Evolutionary conservation across 306 rosid genomes (phyloP).

Genomic region (Mucuna pruriens): DNA sequence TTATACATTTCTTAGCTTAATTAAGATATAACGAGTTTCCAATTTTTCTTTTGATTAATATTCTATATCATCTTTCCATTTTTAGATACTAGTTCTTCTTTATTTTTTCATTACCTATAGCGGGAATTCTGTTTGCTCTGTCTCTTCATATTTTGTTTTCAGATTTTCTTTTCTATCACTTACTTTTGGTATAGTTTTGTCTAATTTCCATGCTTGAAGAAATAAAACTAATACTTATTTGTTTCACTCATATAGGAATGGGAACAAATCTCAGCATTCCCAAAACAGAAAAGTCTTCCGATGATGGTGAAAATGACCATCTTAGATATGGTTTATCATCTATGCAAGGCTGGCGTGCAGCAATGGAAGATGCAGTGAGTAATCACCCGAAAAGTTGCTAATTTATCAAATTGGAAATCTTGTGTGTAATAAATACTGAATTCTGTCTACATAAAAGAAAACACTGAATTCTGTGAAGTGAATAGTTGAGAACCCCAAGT

Average conservation of each 20-base stretch:
- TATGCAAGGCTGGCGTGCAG: conserved; percentile 98
- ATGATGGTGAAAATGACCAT: conserved; percentile 73
- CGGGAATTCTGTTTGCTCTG: background rate
- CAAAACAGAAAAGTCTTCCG: conserved; percentile 84
- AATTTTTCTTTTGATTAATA: background rate
- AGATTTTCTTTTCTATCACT: conserved; percentile 2
- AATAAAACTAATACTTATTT: conserved; percentile 20
- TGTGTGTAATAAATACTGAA: background rate
- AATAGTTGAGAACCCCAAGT: background rate
- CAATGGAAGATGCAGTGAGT: conserved; percentile 99
- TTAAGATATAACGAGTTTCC: background rate
- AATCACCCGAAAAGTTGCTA: conserved; percentile 9
- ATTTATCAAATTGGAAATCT: conserved; percentile 27
- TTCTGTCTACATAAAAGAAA: background rate
- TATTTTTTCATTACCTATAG: background rate
- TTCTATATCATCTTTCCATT: background rate
- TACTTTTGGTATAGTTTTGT: background rate
- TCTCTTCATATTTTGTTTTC: background rate
- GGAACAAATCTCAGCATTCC: conserved; percentile 87
- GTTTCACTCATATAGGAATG: conserved; percentile 53
- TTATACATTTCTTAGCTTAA: background rate
- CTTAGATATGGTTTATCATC: conserved; percentile 90
- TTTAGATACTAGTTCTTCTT: background rate
- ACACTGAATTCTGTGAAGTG: background rate
- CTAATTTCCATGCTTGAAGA: conserved; percentile 17